Base-by-base conservation (phyloP, 176 grass and related monocot species). In the Triticum monococcum region DNA sequence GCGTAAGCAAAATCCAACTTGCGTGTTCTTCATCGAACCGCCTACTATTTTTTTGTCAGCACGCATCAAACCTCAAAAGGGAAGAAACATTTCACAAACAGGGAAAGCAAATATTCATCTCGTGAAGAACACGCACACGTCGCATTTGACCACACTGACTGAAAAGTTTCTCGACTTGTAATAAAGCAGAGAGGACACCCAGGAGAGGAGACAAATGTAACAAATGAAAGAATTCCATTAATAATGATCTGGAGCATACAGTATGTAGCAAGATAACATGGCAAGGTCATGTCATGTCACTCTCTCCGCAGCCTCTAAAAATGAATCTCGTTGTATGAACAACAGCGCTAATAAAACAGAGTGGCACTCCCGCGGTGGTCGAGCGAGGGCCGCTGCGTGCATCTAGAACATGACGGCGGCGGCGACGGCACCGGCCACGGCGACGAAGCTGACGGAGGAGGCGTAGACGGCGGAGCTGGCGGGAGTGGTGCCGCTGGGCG, bases 151-250 rank as follows among this genome's bases (percentile, higher is more conserved):
- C 3, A 45, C 43, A 45, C 43, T 12, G 43, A 45, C 11, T 12
- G 43, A 0, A 45, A 12, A 45, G 11, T 9, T 63, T 26, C 7
- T 41, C 23, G 5, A 26, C 22, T 7, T 7, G 17, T 2, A 38
- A 36, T 36, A 45, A 22, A 75, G 41, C 23, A 74, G n/a, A 74
- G 23, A 26, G 17, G n/a, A 25, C 23, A 74, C 12, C 4, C 7
- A 20, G 7, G 36, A 6, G 1, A 17, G 12, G 5, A 37, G 8
- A 36, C 9, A 4, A 33, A 60, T 36, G 60, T 84, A 85, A 91
- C 22, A 88, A 88, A 85, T 91, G 48, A 91, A 91, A 81, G 81
- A 91, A 91, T 91, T 78, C 62, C 77, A 88, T 88, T 69, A 62
- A 77, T 91, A 85, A 88, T 77, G 28, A 81, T 81, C n/a, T 78